Evolutionary conservation across 2,329 filamentous ascomycete species (phyloP), one percentile per base, ranked within the genome.

Genomic region (Aspergillus sp.): DNA sequence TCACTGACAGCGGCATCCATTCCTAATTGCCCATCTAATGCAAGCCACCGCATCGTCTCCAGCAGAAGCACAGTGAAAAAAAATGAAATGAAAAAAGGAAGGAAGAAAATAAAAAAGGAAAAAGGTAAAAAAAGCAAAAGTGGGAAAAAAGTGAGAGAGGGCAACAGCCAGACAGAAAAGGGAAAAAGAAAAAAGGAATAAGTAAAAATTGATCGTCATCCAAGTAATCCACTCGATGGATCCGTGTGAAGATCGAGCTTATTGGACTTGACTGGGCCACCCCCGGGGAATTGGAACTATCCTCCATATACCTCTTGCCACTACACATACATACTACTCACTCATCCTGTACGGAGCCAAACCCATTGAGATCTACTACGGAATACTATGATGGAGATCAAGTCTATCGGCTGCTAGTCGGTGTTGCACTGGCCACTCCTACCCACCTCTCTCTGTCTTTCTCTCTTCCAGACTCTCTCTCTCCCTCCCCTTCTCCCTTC

Each of bases 371-470:
- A 65, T 64, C 60, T 60, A 52, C 59, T 47, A 50, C 19, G 4
- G 19, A 19, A 19, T 19, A 19, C 19, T 57, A 19, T 9, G 50
- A 58, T 49, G 58, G 52, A 61, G 59, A 63, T 63, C 61, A 59
- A 54, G 51, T 62, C 60, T 62, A 65, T 63, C 58, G 57, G 54
- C 49, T 58, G 56, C 59, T 64, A 64, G 56, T 58, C 49, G 33
- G 34, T 33, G 37, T 55, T 53, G 59, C 60, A 63, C 54, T 57
- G 61, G 58, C 60, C 61, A 62, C 53, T 46, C 47, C 42, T 47
- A 44, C 49, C 33, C 39, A 40, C 33, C 43, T 39, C 27, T 47
- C 45, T 42, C 41, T 44, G 37, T 42, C 47, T 41, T 33, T 44
- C 39, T 43, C 40, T 40, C 19, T 44, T 49, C 39, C 19, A 19